Evolutionary conservation across 108 stramenopile genomes (phyloP).

Genomic region (Discostella pseudostelligera): DNA sequence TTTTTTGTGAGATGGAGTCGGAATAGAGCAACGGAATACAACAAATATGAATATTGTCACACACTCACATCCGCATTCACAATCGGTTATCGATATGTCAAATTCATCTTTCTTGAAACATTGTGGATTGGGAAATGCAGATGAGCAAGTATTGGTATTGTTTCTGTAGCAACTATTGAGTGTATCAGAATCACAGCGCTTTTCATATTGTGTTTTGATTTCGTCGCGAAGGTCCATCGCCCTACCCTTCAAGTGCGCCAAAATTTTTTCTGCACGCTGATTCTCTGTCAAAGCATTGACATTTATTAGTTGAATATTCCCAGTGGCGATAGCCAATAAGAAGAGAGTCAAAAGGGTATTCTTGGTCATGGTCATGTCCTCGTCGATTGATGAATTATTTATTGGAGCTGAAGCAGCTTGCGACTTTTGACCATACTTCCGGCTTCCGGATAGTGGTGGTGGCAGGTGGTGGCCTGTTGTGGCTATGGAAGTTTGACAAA

Average conservation of each 20-base stretch:
- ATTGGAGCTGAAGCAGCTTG: too few relatives aligned
- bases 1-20: neutral
- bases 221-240: conserved; percentile 21
- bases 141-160: conserved; percentile 9
- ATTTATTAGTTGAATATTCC: too few relatives aligned
- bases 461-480: too few relatives aligned
- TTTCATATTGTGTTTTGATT: conserved; percentile 12
- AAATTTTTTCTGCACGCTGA: conserved; percentile 6
- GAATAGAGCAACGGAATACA: neutral
- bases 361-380: too few relatives aligned
- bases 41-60: neutral
- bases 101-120: conserved; percentile 15
- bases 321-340: too few relatives aligned
- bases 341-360: too few relatives aligned
- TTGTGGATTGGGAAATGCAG: conserved; percentile 17
- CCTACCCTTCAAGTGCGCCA: neutral
- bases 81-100: neutral
- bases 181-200: conserved; percentile 11
- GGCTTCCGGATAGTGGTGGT: too few relatives aligned
- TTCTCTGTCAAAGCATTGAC: too few relatives aligned
- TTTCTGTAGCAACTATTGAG: conserved; percentile 4
- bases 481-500: too few relatives aligned
- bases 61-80: conserved; percentile 1
- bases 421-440: too few relatives aligned
- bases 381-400: too few relatives aligned